These are phyloP conservation scores for Fusarium burgessii DNA, from an alignment of 2,329 filamentous ascomycete species.

Conservation along the genomic window DNA sequence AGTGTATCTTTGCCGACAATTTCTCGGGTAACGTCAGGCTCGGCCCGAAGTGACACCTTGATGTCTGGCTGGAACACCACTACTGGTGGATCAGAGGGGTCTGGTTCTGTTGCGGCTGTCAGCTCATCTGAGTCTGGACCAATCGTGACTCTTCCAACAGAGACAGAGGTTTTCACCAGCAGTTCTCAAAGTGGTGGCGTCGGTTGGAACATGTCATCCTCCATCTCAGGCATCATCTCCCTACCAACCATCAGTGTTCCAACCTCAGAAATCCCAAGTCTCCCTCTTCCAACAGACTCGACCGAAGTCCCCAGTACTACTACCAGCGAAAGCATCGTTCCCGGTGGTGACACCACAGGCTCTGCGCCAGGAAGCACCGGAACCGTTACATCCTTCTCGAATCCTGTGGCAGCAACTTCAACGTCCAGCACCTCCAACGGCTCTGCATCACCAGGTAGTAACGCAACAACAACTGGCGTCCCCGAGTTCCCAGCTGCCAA, in stretches of 20 bases:
- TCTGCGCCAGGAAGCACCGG: slow-evolving; percentile 1
- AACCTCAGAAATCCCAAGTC: slow-evolving; percentile 6
- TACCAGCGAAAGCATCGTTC: neutral
- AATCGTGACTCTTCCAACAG: neutral
- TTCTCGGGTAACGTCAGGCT: neutral
- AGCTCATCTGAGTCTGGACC: neutral
- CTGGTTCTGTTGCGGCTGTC: neutral
- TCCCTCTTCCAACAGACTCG: slow-evolving; percentile 11
- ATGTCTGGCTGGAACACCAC: slow-evolving; percentile 8
- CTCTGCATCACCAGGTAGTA: slow-evolving; percentile 16
- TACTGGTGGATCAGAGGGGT: neutral
- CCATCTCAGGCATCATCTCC: slow-evolving; percentile 12
- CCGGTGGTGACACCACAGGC: neutral
- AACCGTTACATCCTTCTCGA: slow-evolving; percentile 31
- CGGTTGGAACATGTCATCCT: slow-evolving; percentile 11
- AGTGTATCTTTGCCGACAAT: neutral
- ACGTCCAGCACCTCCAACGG: slow-evolving; percentile 2
- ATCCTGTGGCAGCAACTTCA: slow-evolving; percentile 17
- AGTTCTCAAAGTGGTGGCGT: neutral
- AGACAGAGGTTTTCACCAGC: neutral
- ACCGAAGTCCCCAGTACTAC: neutral
- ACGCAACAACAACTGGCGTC: slow-evolving; percentile 17
- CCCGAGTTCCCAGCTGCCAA: slow-evolving; percentile 47
- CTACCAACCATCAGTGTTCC: slow-evolving; percentile 25
- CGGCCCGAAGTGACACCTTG: neutral